Evolutionary conservation across 2,329 filamentous ascomycete genomes (phyloP).

Genomic region (Neofusicoccum laricinum): DNA sequence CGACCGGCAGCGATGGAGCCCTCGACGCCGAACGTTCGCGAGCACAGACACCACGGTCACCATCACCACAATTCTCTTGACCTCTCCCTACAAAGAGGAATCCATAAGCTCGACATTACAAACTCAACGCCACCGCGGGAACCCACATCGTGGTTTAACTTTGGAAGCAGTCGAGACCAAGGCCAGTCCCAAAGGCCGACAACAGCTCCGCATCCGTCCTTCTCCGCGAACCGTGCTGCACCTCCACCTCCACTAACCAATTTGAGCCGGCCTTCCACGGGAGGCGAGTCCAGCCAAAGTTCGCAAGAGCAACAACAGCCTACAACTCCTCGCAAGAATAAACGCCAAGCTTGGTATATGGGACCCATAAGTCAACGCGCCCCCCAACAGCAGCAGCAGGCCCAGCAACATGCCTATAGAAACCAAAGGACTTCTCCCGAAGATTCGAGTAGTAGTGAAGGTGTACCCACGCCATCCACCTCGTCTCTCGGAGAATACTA

Average conservation of each 20-base stretch:
- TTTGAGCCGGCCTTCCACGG: slow-evolving; percentile 25
- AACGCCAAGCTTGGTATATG: slow-evolving; percentile 73
- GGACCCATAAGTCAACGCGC: slow-evolving; percentile 42
- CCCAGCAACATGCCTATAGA: slow-evolving; percentile 21
- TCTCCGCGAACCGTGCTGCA: slow-evolving; percentile 26
- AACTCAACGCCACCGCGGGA: slow-evolving; percentile 38
- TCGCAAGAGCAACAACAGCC: slow-evolving; percentile 33
- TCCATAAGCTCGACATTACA: slow-evolving; percentile 65
- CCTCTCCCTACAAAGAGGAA: slow-evolving; percentile 61
- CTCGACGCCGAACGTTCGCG: slow-evolving; percentile 26
- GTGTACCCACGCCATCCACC: slow-evolving; percentile 51
- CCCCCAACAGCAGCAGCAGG: slow-evolving; percentile 17
- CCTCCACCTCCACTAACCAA: slow-evolving; percentile 20
- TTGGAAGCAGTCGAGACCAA: slow-evolving; percentile 26
- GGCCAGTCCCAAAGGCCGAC: slow-evolving; percentile 25
- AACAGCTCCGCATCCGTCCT: slow-evolving; percentile 37
- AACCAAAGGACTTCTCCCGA: slow-evolving; percentile 53
- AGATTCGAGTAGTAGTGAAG: slow-evolving; percentile 55
- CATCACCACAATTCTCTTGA: slow-evolving; percentile 54
- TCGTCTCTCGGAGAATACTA: slow-evolving; percentile 50
- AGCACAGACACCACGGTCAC: slow-evolving; percentile 20
- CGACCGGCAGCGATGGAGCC: slow-evolving; percentile 39
- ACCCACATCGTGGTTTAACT: slow-evolving; percentile 30
- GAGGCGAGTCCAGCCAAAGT: slow-evolving; percentile 34
- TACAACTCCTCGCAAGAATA: slow-evolving; percentile 57